Base-by-base conservation (phyloP, 192 early-diverging fungal genomes). In the Fimicolochytrium jonesii region DNA sequence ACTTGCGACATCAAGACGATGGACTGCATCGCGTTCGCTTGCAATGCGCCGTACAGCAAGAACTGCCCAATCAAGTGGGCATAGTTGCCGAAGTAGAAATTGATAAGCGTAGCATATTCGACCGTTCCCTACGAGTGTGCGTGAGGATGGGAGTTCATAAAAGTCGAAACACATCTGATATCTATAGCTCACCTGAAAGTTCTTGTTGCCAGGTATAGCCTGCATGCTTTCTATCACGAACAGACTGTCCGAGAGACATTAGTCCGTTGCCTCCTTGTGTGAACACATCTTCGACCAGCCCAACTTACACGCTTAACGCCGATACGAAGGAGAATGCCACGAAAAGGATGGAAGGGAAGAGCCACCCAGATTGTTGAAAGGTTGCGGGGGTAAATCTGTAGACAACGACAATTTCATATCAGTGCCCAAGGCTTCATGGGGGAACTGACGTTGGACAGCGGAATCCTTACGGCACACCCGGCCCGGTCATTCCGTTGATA, bases 191-290 rank as follows among this genome's bases (percentile, higher is more conserved):
- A 71, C 70, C 59, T 79, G 74, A 37, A 83, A 83, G 50, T 79
- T 66, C 32, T 68, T 67, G 48, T 83, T 83, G 49, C 81, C 81
- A 0, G 81, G 81, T 43, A 83, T 72, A 36, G 73, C 76, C 62
- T 83, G 81, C 76, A 83, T 83, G 23, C 74, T 74, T 59, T 83
- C 81, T 55, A 83, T 73, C 36, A 82, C 78, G 54, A 83, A 83
- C 25, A 83, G 64, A 6, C n/a, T n/a, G n/a, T n/a, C n/a, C n/a
- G n/a, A n/a, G n/a, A n/a, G n/a, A n/a, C n/a, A n/a, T n/a, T n/a
- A n/a, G n/a, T n/a, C n/a, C n/a, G n/a, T n/a, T n/a, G n/a, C n/a
- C n/a, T n/a, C n/a, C n/a, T n/a, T n/a, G n/a, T n/a, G n/a, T n/a
- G n/a, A n/a, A n/a, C n/a, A n/a, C n/a, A n/a, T n/a, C n/a, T n/a